These are phyloP conservation scores for Linnemannia hyalina DNA, from an alignment of 192 early-diverging fungal species.

Conservation along the genomic window DNA sequence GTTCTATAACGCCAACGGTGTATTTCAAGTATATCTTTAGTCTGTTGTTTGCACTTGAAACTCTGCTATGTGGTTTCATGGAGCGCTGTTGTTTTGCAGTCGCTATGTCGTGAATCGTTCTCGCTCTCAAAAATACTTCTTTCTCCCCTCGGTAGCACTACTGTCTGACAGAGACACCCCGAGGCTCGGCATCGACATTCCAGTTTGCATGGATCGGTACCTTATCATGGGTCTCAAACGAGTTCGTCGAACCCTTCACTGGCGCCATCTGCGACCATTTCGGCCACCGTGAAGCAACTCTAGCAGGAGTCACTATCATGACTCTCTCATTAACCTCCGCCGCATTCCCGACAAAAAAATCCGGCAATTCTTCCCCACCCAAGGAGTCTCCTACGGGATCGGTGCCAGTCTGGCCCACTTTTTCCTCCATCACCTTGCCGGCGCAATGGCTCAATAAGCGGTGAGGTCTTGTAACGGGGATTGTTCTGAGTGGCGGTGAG, in stretches of 20 bases:
- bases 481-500: neutral
- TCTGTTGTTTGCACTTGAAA: neutral
- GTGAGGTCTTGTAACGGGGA: neutral
- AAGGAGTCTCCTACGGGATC: neutral
- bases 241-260: neutral
- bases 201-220: neutral
- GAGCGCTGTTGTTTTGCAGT: neutral
- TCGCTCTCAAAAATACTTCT: neutral
- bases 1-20: conserved; percentile 27
- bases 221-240: neutral
- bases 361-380: neutral
- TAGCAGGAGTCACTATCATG: neutral
- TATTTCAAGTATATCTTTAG: conserved; percentile 26
- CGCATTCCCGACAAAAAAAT: neutral
- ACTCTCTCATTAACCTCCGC: neutral
- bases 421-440: neutral
- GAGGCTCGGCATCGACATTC: neutral
- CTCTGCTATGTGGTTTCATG: neutral
- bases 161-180: neutral
- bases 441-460: neutral
- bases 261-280: neutral
- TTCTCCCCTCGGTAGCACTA: neutral
- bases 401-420: neutral
- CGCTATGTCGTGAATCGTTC: neutral
- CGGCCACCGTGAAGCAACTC: neutral